Conservation (phyloP, 139 green algal genomes). For the Microglena sp. region DNA sequence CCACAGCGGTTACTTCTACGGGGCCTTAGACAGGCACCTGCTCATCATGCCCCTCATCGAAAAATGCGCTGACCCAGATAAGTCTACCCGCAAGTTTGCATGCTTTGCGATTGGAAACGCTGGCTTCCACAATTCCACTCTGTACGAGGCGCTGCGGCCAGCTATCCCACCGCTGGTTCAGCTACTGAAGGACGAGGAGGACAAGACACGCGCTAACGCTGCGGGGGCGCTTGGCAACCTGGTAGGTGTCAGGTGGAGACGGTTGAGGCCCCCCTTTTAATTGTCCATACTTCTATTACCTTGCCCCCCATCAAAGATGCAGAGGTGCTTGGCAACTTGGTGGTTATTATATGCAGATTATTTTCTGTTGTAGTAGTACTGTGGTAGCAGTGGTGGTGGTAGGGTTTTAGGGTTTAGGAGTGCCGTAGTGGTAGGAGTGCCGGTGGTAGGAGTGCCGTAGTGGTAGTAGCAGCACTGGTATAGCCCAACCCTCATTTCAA, state of each 20-base stretch:
- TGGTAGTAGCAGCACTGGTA: too few species aligned
- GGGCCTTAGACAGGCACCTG: conserved; percentile 6
- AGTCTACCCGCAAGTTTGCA: conserved; percentile 88
- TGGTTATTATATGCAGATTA: too few species aligned
- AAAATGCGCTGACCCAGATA: conserved; percentile 74
- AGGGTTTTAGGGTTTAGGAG: too few species aligned
- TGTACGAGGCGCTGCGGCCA: conserved; percentile 70
- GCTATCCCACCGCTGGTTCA: conserved; percentile 64
- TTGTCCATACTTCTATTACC: too few species aligned
- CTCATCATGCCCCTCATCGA: conserved; percentile 72
- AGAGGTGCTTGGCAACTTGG: too few species aligned
- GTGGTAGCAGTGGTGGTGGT: too few species aligned
- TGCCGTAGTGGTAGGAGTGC: too few species aligned
- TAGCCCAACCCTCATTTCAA: too few species aligned
- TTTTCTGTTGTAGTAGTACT: too few species aligned
- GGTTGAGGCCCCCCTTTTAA: too few species aligned
- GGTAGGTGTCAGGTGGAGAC: conserved; percentile 26
- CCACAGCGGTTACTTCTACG: conserved; percentile 81
- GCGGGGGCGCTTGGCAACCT: conserved; percentile 93
- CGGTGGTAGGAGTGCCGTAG: too few species aligned
- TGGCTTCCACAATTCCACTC: conserved; percentile 74
- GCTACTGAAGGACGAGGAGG: conserved; percentile 51
- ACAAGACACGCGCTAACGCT: conserved; percentile 89
- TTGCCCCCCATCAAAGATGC: too few species aligned
- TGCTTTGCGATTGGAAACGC: conserved; percentile 95